Evolutionary conservation across 2,329 filamentous ascomycete species (phyloP).

Genomic region (Sclerotinia subarctica): DNA sequence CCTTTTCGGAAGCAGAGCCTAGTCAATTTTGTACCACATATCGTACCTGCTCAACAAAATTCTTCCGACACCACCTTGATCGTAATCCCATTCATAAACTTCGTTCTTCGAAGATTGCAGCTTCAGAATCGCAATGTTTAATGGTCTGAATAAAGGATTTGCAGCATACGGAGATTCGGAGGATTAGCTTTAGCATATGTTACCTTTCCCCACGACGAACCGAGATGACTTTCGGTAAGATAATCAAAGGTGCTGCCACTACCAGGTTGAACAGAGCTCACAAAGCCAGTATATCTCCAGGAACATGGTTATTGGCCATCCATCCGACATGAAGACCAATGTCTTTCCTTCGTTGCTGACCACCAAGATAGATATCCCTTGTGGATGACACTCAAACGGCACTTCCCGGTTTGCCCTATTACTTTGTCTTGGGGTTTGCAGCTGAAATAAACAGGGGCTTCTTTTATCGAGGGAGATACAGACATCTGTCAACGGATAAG

Average conservation of each 20-base stretch:
- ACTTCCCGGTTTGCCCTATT: not conserved
- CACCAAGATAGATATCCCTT: not conserved
- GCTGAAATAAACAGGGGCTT: not conserved
- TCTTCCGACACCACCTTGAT: conserved; percentile 2
- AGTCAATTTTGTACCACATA: conserved; percentile 4
- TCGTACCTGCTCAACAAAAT: conserved; percentile 10
- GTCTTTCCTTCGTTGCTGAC: not conserved
- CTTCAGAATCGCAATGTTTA: not conserved
- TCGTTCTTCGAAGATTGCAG: not conserved
- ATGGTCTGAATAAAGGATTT: not conserved
- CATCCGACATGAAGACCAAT: not conserved
- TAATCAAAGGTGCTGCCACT: conserved; percentile 4
- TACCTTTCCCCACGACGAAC: not conserved
- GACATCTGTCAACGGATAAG: not conserved
- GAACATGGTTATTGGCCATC: conserved; percentile 9
- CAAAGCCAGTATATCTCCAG: conserved; percentile 4
- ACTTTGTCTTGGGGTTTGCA: not conserved
- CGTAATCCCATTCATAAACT: not conserved
- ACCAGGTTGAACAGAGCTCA: not conserved
- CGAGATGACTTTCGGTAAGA: conserved; percentile 10
- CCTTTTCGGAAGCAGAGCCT: conserved; percentile 8
- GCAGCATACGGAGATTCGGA: not conserved
- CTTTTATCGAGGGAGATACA: not conserved
- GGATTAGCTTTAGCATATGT: conserved; percentile 5
- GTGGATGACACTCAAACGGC: not conserved